phyloP scores from a whole-genome alignment of 345 rosid genomes.

The Camelina laxa region DNA sequence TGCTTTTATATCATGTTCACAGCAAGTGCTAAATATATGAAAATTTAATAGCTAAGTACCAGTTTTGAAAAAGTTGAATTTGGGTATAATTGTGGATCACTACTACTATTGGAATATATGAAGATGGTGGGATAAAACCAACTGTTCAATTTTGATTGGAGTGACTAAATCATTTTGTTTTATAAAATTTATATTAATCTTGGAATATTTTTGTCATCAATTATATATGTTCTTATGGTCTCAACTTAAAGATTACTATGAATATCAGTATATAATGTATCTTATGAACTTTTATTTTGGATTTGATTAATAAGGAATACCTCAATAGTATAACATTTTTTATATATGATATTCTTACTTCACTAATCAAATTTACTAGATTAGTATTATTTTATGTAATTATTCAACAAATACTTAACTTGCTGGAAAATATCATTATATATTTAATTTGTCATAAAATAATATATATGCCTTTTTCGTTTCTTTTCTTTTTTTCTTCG shows the following conservation, averaged over 20 bases:
- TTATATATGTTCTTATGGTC: neutral
- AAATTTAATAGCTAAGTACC: neutral
- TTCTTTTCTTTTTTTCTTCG: neutral
- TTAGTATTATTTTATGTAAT: neutral
- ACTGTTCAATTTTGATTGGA: slow-evolving; percentile 16
- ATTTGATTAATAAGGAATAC: neutral
- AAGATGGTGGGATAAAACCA: slow-evolving; percentile 30
- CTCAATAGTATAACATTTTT: neutral
- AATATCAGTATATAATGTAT: neutral
- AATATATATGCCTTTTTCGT: neutral
- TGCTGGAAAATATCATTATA: too few relatives aligned
- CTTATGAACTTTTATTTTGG: neutral
- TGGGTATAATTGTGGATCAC: neutral
- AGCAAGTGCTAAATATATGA: neutral
- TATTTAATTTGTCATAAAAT: neutral
- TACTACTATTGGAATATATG: neutral
- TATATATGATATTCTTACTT: neutral
- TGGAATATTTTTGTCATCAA: neutral
- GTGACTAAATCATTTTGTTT: slow-evolving; percentile 12
- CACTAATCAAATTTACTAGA: neutral
- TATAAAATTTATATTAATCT: neutral
- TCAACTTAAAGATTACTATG: neutral
- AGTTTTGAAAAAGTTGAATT: slow-evolving; percentile 6
- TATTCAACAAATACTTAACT: neutral
- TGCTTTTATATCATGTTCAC: neutral